A percentile compares a stretch with the other conserved stretches of the same genome.
Evolutionary conservation across 306 rosid genomes (phyloP).

Genomic region (Delonix regia): DNA sequence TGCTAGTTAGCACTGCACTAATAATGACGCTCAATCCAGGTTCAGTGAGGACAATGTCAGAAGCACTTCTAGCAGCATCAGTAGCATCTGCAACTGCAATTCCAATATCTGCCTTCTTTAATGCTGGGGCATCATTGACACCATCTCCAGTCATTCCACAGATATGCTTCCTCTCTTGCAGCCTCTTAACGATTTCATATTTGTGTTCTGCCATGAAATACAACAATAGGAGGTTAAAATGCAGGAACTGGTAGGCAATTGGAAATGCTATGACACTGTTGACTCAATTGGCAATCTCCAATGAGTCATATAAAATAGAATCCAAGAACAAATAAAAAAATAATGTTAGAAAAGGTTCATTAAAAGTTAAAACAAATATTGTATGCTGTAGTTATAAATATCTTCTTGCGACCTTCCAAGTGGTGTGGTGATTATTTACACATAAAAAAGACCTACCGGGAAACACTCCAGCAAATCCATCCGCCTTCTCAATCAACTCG

Average conservation of each 20-base stretch:
- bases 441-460: constrained; percentile 63
- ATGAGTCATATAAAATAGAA: not conserved
- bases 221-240: constrained; percentile 32
- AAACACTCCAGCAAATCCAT: constrained; percentile 99
- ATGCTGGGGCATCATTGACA: constrained; percentile 97
- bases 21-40: constrained; percentile 97
- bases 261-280: constrained; percentile 4
- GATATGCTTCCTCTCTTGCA: constrained; percentile 93
- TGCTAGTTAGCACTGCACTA: constrained; percentile 96
- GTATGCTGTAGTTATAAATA: constrained; percentile 17
- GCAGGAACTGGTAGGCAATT: constrained; percentile 9
- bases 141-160: constrained; percentile 99
- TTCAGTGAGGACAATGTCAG: constrained; percentile 98
- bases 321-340: not conserved
- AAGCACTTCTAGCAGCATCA: constrained; percentile 97
- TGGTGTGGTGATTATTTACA: not conserved
- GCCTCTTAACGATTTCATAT: constrained; percentile 93
- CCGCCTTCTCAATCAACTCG: constrained; percentile 97
- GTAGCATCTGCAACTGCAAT: constrained; percentile 99
- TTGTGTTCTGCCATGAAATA: constrained; percentile 76
- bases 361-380: not conserved
- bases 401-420: not conserved
- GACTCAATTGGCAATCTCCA: constrained; percentile 4
- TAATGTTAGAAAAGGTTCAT: constrained; percentile 31
- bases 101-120: constrained; percentile 96